Evolutionary conservation across 352 stramenopile genomes (phyloP), one percentile per base, ranked within the genome.

Genomic region (Albugo candida): DNA sequence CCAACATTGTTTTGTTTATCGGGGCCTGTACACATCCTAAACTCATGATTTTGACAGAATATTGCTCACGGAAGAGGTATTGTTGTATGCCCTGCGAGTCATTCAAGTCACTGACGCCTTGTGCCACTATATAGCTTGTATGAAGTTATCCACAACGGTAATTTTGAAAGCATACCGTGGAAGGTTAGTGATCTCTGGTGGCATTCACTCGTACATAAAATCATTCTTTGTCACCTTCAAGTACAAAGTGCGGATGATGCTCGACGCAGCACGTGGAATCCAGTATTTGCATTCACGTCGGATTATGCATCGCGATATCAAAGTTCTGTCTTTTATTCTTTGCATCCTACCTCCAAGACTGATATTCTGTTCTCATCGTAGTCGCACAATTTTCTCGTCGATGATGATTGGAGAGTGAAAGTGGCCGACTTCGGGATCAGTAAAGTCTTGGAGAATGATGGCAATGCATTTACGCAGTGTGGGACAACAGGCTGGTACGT

Each of bases 1-100:
- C 79, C 37, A 92, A 92, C 50, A 92, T 92, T 53, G 77, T 92
- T 19, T 62, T 92, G 61, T 92, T 92, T 65, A 92, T 92, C 54
- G 79, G 79, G 55, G 79, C 79, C 46, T 92, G 79, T 55, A 92
- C 78, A 46, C 74, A 88, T 45, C 78, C 79, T 16, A 89, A 86
- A 58, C 58, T 92, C 31, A 83, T 92, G 68, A 92, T 92, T 55
- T 58, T 92, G 40, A 92, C 75, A 12, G 79, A 92, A 55, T 92
- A 88, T 52, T 92, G 79, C 60, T 89, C 79, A 39, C 65, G 77
- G 48, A 88, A 88, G 61, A 91, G 77, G 77, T 91, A 60, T 40
- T 48, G 35, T 0, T 5, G 1, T 8, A 52, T 20, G 11, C 2
- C 5, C 0, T 21, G 1, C 24, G 31, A 19, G 35, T 20, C 13